These are phyloP conservation scores for Thozetella sp. DNA, from an alignment of 495 filamentous ascomycete species.

Conservation along the genomic window DNA sequence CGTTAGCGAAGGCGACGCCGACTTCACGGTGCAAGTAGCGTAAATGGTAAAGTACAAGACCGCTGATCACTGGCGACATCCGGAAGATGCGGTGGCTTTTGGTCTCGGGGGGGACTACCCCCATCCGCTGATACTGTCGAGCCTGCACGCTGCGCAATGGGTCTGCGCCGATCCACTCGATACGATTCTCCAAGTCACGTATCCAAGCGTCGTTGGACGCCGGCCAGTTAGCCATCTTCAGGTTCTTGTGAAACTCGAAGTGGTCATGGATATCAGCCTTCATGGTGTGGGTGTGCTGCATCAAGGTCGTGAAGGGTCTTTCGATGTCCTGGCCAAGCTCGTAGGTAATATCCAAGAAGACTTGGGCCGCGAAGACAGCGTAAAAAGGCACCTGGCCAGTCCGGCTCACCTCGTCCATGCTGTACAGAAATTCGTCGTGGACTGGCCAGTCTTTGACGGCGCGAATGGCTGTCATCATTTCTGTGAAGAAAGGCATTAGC, in stretches of 20 bases:
- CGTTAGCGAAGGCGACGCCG: too few species aligned
- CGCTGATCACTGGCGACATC: too few species aligned
- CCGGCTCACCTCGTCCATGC: constrained; percentile 21
- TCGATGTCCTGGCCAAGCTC: constrained; percentile 15
- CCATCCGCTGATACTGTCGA: too few species aligned
- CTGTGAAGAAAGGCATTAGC: constrained; percentile 28
- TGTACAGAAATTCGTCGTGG: constrained; percentile 39
- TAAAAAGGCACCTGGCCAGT: constrained; percentile 24
- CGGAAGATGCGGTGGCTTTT: too few species aligned
- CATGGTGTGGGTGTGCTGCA: constrained; percentile 14
- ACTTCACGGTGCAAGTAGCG: too few species aligned
- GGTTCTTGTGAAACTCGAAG: constrained; percentile 31
- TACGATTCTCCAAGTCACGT: constrained; percentile 7
- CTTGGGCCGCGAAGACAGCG: constrained; percentile 36
- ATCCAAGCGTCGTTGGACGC: constrained; percentile 24
- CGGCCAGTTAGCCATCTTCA: constrained; percentile 33
- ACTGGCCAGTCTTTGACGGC: constrained; percentile 15
- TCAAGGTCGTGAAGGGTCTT: constrained; percentile 14
- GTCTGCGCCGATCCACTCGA: constrained; percentile 22
- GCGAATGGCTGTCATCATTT: constrained; percentile 21
- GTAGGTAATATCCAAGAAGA: constrained; percentile 42
- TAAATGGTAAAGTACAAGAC: too few species aligned
- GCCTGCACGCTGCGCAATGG: too few species aligned
- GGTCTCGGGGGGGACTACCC: too few species aligned
- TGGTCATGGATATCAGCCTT: constrained; percentile 22